Base-by-base conservation (phyloP, 805 yeast genomes). In the Candida argentea region DNA sequence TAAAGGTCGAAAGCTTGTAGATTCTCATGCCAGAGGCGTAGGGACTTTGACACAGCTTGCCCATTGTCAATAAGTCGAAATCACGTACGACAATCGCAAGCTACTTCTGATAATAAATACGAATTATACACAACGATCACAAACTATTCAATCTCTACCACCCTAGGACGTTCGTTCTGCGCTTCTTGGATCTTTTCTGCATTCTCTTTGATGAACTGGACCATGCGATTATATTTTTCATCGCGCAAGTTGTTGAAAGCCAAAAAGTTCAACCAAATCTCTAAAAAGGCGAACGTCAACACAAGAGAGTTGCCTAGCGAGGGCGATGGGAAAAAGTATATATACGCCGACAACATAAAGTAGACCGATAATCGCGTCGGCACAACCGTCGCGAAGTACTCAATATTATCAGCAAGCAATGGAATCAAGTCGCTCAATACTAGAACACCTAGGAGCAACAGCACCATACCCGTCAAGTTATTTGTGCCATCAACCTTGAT, bases 261-360 rank as follows among this genome's bases (percentile, higher is more conserved):
- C 37, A 79, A 53, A 33, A 76, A 72, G 41, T 76, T 73, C 42
- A 73, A 58, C 85, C 87, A 80, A 18, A 78, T 65, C 48, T 80
- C 91, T 36, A 70, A 42, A 36, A 79, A 76, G 17, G 72, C 49
- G 43, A 67, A 76, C 4, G 67, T 55, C 37, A 80, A 76, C 3
- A 76, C 69, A 25, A 73, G 54, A 43, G 73, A 75, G 51, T 78
- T 78, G 43, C 78, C 72, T n/a, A 78, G 33, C 14, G 54, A 47
- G 13, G 64, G 59, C 24, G 55, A 48, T n/a, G 53, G 52, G 31
- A 65, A 63, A 23, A 66, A 29, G 42, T 72, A 74, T 15, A 75
- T 50, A 37, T 61, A 63, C 4, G 61, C 61, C 5, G 71, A 73
- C 20, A 76, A 38, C 0, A 46, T 40, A 39, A 80, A 77, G 40